Conservation (phyloP, 768 basidiomycete genomes). For the Dacryopinax primogenitus region DNA sequence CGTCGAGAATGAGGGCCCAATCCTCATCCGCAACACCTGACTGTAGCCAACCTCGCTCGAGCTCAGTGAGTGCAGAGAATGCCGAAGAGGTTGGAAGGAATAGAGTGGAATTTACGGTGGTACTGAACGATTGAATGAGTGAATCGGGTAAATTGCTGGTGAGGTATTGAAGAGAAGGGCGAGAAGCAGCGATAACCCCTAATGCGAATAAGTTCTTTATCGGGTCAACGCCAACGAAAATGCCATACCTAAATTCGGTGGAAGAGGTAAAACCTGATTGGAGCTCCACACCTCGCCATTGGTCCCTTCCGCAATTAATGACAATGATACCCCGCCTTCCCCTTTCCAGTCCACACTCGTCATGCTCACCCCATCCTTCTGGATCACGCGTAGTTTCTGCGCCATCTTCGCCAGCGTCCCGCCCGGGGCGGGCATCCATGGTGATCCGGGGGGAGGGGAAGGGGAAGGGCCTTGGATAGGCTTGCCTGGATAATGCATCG, state of each 20-base stretch:
- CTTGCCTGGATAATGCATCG: constrained; percentile 58
- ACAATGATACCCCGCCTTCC: constrained; percentile 40
- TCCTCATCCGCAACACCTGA: constrained; percentile 77
- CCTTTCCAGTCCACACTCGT: constrained; percentile 53
- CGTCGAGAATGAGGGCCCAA: constrained; percentile 26
- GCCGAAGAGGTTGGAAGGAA: constrained; percentile 82
- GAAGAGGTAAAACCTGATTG: constrained; percentile 57
- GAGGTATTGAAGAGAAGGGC: constrained; percentile 59
- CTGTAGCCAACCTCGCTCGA: constrained; percentile 79
- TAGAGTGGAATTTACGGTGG: constrained; percentile 61
- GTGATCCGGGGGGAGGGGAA: constrained; percentile 59
- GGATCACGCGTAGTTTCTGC: constrained; percentile 60
- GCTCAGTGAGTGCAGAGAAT: constrained; percentile 59
- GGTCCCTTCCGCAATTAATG: constrained; percentile 35
- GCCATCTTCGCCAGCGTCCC: constrained; percentile 70
- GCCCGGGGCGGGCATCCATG: constrained; percentile 75
- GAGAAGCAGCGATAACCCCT: constrained; percentile 51
- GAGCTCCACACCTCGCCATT: constrained; percentile 76
- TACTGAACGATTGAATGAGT: constrained; percentile 44
- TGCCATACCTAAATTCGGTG: constrained; percentile 55
- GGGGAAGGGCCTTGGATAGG: constrained; percentile 47
- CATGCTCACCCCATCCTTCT: constrained; percentile 22
- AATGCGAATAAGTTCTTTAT: neutral
- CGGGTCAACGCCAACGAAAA: constrained; percentile 6
- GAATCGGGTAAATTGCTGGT: constrained; percentile 53